Conservation (phyloP, 225 moss, liverwort and hornwort genomes). For the Anthoceros angustus region DNA sequence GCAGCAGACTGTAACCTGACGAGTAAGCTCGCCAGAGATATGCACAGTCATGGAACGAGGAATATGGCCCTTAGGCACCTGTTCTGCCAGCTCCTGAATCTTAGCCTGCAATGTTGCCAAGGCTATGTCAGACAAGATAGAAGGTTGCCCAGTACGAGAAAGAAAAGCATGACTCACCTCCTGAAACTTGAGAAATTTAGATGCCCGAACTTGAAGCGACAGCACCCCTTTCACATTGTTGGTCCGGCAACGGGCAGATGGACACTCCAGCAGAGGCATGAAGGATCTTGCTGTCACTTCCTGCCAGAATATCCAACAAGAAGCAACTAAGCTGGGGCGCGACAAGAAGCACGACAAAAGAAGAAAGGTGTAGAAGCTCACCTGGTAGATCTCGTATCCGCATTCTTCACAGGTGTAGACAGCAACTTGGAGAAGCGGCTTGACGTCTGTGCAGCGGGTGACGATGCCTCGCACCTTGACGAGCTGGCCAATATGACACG, state of each 20-base stretch:
- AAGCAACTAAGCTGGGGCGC: not conserved
- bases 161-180: conserved; percentile 33
- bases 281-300: conserved; percentile 89
- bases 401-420: conserved; percentile 92
- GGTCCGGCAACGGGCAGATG: conserved; percentile 52
- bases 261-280: conserved; percentile 80
- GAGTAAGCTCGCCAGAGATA: conserved; percentile 85
- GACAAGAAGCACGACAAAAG: too few relatives aligned
- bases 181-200: conserved; percentile 93
- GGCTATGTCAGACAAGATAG: conserved; percentile 6
- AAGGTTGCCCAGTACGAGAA: not conserved
- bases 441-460: conserved; percentile 92
- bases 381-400: conserved; percentile 96
- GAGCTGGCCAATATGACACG: conserved; percentile 71
- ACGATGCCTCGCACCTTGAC: conserved; percentile 97
- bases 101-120: conserved; percentile 52
- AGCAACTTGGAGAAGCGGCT: conserved; percentile 92
- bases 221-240: conserved; percentile 74
- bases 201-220: conserved; percentile 83
- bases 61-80: conserved; percentile 95
- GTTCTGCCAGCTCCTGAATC: conserved; percentile 90
- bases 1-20: conserved; percentile 22
- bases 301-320: conserved; percentile 16
- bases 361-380: conserved; percentile 11
- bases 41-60: conserved; percentile 84